Evolutionary conservation across 148 eudicot species (phyloP).

Genomic region (Camellia lanceoleosa): DNA sequence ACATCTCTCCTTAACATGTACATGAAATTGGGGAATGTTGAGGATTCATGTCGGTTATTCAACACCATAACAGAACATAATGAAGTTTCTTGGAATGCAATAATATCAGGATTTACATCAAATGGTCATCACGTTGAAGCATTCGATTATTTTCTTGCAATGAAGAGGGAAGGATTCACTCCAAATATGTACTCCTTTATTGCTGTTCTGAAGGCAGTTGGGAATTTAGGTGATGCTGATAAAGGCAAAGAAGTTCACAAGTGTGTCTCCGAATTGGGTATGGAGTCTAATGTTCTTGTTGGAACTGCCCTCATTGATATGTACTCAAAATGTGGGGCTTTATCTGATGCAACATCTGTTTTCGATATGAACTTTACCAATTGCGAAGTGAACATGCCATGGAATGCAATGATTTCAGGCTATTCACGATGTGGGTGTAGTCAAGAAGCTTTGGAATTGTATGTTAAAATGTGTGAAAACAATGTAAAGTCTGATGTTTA

Average conservation of each 20-base stretch:
- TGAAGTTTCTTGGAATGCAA: conserved; percentile 31
- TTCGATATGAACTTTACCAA: conserved; percentile 11
- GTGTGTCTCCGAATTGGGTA: conserved; percentile 20
- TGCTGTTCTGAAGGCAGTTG: conserved; percentile 31
- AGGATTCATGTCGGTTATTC: conserved; percentile 27
- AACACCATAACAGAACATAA: conserved; percentile 22
- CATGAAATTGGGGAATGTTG: conserved; percentile 26
- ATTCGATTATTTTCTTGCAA: conserved; percentile 19
- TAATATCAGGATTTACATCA: conserved; percentile 31
- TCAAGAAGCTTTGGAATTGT: conserved; percentile 26
- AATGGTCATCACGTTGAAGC: conserved; percentile 23
- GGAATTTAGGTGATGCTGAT: conserved; percentile 23
- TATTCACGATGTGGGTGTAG: conserved; percentile 15
- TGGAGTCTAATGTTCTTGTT: conserved; percentile 16
- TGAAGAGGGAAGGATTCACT: conserved; percentile 24
- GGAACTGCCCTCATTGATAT: conserved; percentile 32
- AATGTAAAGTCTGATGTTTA: conserved; percentile 25
- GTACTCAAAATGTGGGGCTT: conserved; percentile 23
- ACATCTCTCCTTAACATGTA: conserved; percentile 31
- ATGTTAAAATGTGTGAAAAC: conserved; percentile 21
- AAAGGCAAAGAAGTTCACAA: conserved; percentile 29
- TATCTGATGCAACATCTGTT: conserved; percentile 22
- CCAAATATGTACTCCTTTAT: conserved; percentile 17
- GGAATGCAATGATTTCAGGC: conserved; percentile 35
- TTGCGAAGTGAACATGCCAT: conserved; percentile 16